These are phyloP conservation scores for Fusarium sp. DNA, from an alignment of 2,329 filamentous ascomycete species.

Conservation along the genomic window DNA sequence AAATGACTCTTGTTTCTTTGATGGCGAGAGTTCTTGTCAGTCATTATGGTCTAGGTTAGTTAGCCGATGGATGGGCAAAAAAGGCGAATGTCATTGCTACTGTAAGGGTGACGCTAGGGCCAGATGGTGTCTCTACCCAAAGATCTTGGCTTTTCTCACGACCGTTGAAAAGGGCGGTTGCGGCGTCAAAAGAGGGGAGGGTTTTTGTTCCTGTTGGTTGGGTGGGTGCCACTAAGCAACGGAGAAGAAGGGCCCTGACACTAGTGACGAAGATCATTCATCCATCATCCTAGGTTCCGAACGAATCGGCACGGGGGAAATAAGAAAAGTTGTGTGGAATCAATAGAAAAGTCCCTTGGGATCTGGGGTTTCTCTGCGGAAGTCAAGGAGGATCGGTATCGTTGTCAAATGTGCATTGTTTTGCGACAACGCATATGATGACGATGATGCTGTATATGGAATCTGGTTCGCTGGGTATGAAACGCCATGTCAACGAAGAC, in stretches of 20 bases:
- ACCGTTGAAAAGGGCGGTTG: constrained; percentile 15
- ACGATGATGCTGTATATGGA: neutral
- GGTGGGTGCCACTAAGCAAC: constrained; percentile 10
- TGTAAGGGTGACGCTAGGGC: neutral
- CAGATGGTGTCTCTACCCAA: constrained; percentile 13
- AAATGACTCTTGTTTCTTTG: neutral
- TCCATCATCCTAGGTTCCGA: neutral
- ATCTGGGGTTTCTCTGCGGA: neutral
- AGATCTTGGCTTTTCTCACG: constrained; percentile 5
- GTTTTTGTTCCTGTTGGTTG: neutral
- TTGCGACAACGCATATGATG: constrained; percentile 13
- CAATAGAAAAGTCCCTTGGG: constrained; percentile 13
- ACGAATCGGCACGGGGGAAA: constrained; percentile 1
- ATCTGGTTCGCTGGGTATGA: constrained; percentile 2
- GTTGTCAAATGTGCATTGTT: neutral
- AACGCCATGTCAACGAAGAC: constrained; percentile 3
- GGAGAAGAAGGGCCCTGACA: neutral
- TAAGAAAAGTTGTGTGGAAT: neutral
- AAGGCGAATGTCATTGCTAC: neutral
- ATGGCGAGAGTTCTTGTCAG: neutral
- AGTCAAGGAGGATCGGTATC: constrained; percentile 10
- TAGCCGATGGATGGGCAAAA: neutral
- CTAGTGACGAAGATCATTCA: neutral
- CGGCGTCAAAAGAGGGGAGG: constrained; percentile 15
- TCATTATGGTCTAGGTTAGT: neutral